Evolutionary conservation across 1,284 basidiomycete species (phyloP), one percentile per base, ranked within the genome.

Genomic region (Chiua sp.): DNA sequence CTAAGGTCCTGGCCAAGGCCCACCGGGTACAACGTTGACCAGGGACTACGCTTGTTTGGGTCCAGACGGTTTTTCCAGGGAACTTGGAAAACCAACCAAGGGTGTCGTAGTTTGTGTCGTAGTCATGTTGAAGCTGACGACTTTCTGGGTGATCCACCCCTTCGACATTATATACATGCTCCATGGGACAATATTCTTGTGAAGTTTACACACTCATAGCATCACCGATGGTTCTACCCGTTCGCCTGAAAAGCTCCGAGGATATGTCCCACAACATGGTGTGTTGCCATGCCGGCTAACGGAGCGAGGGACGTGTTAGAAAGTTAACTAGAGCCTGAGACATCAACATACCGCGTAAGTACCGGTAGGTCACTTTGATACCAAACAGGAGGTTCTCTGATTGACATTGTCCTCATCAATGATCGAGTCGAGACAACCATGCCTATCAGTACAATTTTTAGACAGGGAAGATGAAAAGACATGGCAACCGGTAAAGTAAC

Each of bases 61-160:
- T 58, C 62, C 62, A 63, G 30, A 37, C 16, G 20, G 47, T 20
- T 48, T 59, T 59, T 20, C 22, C 16, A 42, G 20, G 56, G 23
- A 8, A 32, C 10, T 32, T 13, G 26, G 13, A 39, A 18, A 12
- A 18, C 32, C 33, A 12, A 12, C 20, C 22, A n/a, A n/a, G 42
- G 42, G 11, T 22, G 20, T 22, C 3, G n/a, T n/a, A 11, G 10
- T 22, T n/a, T 44, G n/a, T 11, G n/a, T n/a, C 42, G 42, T 22
- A 22, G 42, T n/a, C 42, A 44, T 44, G 10, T 44, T 22, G 42
- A 44, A 22, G 20, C 1, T 8, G 42, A n/a, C 22, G 12, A n/a
- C 42, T 11, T 44, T 6, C n/a, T 22, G 42, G 42, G 22, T 20
- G 11, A 22, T 12, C 42, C 11, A n/a, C 11, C 12, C 8, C 20